A percentile compares a stretch with the other conserved stretches of the same genome.
These are phyloP conservation scores for Prototheca wickerhamii DNA, from an alignment of 163 green algal species.

Conservation along the genomic window DNA sequence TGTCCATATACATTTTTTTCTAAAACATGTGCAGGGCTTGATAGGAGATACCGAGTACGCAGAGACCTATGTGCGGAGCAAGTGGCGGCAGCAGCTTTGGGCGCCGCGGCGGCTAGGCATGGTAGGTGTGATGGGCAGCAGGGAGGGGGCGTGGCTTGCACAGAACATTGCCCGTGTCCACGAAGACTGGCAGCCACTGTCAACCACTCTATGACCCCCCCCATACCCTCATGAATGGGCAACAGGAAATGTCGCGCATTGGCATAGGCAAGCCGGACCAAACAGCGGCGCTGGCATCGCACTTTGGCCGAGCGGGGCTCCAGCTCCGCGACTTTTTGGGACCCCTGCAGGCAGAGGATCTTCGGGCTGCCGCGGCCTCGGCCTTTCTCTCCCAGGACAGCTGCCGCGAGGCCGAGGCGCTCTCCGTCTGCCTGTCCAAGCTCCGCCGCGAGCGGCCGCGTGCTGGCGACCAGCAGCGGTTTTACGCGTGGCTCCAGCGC, in stretches of 20 bases:
- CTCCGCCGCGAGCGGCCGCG: slow-evolving; percentile 6
- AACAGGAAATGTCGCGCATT: background rate
- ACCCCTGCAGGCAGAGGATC: slow-evolving; percentile 5
- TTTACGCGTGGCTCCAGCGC: background rate
- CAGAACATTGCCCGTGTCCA: too few species aligned
- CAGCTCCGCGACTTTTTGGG: slow-evolving; percentile 20
- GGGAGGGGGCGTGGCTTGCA: too few species aligned
- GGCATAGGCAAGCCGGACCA: background rate
- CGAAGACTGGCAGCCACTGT: too few species aligned
- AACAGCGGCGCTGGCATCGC: slow-evolving; percentile 4
- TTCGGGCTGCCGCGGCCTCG: background rate
- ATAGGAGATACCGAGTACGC: slow-evolving; percentile 46
- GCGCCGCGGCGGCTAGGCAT: slow-evolving; percentile 27
- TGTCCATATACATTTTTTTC: background rate
- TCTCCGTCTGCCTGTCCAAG: background rate
- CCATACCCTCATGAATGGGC: background rate
- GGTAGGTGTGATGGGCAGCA: background rate
- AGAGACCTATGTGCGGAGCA: slow-evolving; percentile 39
- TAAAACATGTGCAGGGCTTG: slow-evolving; percentile 15
- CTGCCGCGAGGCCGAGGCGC: background rate
- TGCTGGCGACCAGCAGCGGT: background rate
- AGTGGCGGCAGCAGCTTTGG: slow-evolving; percentile 38
- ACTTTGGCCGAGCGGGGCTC: slow-evolving; percentile 24
- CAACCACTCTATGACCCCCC: too few species aligned
- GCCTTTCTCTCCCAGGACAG: too few species aligned